Base-by-base conservation (phyloP, 768 basidiomycete species). In the Lentinus tigrinus region DNA sequence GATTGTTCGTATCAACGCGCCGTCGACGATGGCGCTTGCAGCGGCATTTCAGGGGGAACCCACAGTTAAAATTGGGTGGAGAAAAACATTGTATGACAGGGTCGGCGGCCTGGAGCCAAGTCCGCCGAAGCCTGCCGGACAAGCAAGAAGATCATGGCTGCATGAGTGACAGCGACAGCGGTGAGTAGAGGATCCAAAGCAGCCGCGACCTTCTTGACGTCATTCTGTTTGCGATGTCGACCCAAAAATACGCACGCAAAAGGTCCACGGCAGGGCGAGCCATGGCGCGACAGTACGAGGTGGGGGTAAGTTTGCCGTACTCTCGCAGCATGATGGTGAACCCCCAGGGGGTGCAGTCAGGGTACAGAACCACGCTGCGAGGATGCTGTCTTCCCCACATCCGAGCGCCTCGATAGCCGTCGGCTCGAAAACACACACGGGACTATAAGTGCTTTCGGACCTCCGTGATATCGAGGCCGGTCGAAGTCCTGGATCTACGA, bases 101-200 rank as follows among this genome's bases (percentile, higher is more conserved):
- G 47, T 42, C 49, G 51, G 57, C n/a, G 46, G 19, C 40, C 26
- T 36, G 51, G 37, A 19, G 27, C 51, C 34, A 44, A 24, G 19
- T 46, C 47, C 52, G 58, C 58, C 47, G 52, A 47, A 17, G 4
- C 13, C 6, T n/a, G 39, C 28, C 17, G 47, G 23, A 27, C 49
- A 52, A 23, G 16, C 19, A 40, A 24, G 26, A 54, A 34, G 27
- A 21, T 26, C 19, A 26, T 13, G 21, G 23, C 7, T 23, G 19
- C 21, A 24, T 27, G 21, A 47, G 23, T 39, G 56, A 57, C 49
- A 57, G 50, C 42, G 50, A 57, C 56, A 44, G 56, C 43, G 24
- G 31, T 34, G 17, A 44, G 42, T 21, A 26, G 43, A 42, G 24
- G 38, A 14, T 36, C 21, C 4, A 31, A 13, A 13, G 8, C 4